phyloP scores from a whole-genome alignment of 2,329 filamentous ascomycete species.

The Ramularia endophylla region DNA sequence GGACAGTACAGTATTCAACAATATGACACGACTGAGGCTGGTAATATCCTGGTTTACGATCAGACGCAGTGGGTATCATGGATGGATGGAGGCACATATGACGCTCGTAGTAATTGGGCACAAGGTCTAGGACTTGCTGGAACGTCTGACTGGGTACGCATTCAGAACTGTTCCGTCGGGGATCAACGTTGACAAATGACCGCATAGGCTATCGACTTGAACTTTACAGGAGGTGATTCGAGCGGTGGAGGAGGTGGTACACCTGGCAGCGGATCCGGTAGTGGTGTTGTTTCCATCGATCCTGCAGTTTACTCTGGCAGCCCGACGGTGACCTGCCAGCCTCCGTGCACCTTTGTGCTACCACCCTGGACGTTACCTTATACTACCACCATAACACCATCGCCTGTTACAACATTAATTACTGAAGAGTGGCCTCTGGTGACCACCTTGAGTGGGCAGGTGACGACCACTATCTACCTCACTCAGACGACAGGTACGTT shows the following conservation, averaged over 20 bases:
- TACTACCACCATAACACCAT: slow-evolving; percentile 8
- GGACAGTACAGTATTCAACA: slow-evolving; percentile 18
- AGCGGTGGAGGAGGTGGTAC: slow-evolving; percentile 1
- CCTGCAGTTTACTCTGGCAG: slow-evolving; percentile 7
- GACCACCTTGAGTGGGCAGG: slow-evolving; percentile 1
- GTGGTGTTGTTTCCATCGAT: slow-evolving; percentile 8
- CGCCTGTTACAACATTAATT: slow-evolving; percentile 8
- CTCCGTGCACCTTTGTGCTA: slow-evolving; percentile 10
- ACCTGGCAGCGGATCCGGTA: slow-evolving; percentile 1
- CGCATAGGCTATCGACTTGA: too few relatives aligned
- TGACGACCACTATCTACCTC: slow-evolving; percentile 6
- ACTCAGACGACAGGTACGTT: not conserved
- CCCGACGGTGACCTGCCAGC: slow-evolving; percentile 7
- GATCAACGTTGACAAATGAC: too few relatives aligned
- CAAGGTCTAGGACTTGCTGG: slow-evolving; percentile 3
- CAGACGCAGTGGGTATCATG: slow-evolving; percentile 8
- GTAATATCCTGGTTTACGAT: slow-evolving; percentile 8
- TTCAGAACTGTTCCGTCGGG: too few relatives aligned
- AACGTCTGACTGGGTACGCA: slow-evolving; percentile 8
- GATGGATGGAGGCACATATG: slow-evolving; percentile 1
- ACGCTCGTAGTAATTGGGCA: slow-evolving; percentile 4
- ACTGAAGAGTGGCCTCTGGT: slow-evolving; percentile 5
- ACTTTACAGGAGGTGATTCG: slow-evolving; percentile 19
- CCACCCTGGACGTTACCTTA: slow-evolving; percentile 10
- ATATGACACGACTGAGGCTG: not conserved